Percentiles rank a stretch among this genome's conserved stretches.
phyloP scores from a whole-genome alignment of 2,329 filamentous ascomycete species.

The Colletotrichum camelliae region DNA sequence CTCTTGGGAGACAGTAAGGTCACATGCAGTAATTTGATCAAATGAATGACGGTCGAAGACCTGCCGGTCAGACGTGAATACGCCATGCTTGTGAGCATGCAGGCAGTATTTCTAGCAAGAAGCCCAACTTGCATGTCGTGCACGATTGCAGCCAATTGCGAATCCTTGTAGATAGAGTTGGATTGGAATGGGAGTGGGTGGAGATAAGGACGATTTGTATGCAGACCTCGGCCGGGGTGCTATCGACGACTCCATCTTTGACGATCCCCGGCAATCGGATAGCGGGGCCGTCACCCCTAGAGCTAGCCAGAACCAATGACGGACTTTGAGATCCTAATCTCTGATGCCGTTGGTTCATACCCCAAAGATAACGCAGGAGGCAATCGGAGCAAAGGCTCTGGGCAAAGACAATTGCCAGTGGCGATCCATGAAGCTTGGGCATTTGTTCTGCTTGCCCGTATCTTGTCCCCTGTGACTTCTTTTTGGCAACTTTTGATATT shows the following conservation, averaged over 20 bases:
- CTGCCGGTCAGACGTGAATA: background rate
- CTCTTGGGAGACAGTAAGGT: background rate
- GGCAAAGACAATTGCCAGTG: background rate
- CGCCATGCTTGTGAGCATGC: background rate
- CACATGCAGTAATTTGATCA: background rate
- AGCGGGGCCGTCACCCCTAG: background rate
- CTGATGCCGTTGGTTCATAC: background rate
- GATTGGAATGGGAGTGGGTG: background rate
- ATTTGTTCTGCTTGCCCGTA: background rate
- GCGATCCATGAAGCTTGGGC: background rate
- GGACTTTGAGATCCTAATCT: background rate
- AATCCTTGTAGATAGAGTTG: background rate
- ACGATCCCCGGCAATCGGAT: background rate
- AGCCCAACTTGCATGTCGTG: background rate
- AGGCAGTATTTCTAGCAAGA: background rate
- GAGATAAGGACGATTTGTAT: background rate
- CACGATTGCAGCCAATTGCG: background rate
- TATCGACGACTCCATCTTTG: background rate
- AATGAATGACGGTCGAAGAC: background rate
- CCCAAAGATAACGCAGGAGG: background rate
- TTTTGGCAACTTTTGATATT: background rate
- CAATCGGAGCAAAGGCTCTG: background rate
- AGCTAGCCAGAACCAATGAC: background rate
- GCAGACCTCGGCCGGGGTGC: background rate
- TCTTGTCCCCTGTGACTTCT: background rate